Evolutionary conservation across 1,139 yeast species (phyloP).

Genomic region (Yamadazyma blattariae): DNA sequence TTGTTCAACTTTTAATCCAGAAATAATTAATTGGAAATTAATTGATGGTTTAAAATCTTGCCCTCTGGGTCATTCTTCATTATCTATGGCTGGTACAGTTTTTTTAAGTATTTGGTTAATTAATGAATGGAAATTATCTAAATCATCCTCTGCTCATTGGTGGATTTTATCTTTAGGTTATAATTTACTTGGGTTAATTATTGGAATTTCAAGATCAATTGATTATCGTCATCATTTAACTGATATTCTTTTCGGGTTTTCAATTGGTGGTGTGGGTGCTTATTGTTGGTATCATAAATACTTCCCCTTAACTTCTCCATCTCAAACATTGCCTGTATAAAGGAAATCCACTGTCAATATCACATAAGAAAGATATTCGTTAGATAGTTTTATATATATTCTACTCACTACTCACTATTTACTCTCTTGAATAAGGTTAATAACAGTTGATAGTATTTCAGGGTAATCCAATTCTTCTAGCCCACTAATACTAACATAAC

Average conservation of each 20-base stretch:
- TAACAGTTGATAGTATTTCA: too few species aligned
- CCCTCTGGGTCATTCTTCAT: conserved; percentile 47
- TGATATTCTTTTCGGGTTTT: conserved; percentile 37
- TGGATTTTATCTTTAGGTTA: conserved; percentile 21
- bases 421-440: not conserved
- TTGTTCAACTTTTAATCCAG: conserved; percentile 28
- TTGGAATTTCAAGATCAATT: conserved; percentile 38
- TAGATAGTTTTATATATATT: conserved; percentile 1
- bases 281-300: conserved; percentile 25
- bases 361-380: not conserved
- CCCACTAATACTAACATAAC: conserved; percentile 14
- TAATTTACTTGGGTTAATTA: conserved; percentile 30
- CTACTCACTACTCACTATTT: not conserved
- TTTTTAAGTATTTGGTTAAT: conserved; percentile 38
- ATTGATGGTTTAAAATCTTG: conserved; percentile 46
- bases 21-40: conserved; percentile 23
- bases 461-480: conserved; percentile 12
- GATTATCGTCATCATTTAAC: conserved; percentile 46
- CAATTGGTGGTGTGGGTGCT: conserved; percentile 24
- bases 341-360: too few species aligned
- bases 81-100: conserved; percentile 39
- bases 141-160: conserved; percentile 10
- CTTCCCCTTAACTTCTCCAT: too few species aligned
- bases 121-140: conserved; percentile 28
- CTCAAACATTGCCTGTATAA: too few species aligned